Evolutionary conservation across 1,284 basidiomycete genomes (phyloP), one percentile per base, ranked within the genome.

Genomic region (Naganishia sp.): DNA sequence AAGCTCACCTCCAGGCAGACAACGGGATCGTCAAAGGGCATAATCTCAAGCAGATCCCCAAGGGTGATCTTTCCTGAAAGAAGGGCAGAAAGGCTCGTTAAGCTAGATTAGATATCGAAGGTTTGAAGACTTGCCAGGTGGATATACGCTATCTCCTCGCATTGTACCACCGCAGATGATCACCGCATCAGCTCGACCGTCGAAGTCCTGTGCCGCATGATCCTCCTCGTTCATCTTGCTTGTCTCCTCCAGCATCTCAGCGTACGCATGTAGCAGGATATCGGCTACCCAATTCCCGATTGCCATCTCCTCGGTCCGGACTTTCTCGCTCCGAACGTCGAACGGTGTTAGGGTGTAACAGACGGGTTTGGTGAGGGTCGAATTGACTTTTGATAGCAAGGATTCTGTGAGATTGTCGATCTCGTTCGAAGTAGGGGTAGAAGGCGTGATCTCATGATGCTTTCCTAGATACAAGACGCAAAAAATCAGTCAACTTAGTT

Each of bases 261-360:
- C 92, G 73, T 94, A 95, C 0, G 90, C 86, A 75, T 93, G 89
- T 68, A 90, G 82, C 35, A 93, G 77, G 35, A 94, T 87, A 76
- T 96, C 93, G 0, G 92, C 89, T 65, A 94, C 87, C 88, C 91
- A 93, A 75, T 95, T 90, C n/a, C 87, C 88, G 10, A 88, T 82
- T 0, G 88, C 88, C 18, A 88, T 88, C 86, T 95, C 79, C 41
- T 73, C 68, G 11, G 79, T 80, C 17, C 92, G 86, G 65, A 94
- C 88, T 15, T 86, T 77, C 46, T 88, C 84, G 1, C 89, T 90
- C 18, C 89, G 85, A 7, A 90, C 83, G 75, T 96, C 90, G 31
- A 94, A 84, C 13, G 85, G 83, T 2, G 87, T 85, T 0, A 86
- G 81, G 0, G 86, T 84, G 73, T 84, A 86, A 80, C 90, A 90